Evolutionary conservation across 306 rosid species (phyloP), one percentile per base, ranked within the genome.

Genomic region (Coriaria nepalensis): DNA sequence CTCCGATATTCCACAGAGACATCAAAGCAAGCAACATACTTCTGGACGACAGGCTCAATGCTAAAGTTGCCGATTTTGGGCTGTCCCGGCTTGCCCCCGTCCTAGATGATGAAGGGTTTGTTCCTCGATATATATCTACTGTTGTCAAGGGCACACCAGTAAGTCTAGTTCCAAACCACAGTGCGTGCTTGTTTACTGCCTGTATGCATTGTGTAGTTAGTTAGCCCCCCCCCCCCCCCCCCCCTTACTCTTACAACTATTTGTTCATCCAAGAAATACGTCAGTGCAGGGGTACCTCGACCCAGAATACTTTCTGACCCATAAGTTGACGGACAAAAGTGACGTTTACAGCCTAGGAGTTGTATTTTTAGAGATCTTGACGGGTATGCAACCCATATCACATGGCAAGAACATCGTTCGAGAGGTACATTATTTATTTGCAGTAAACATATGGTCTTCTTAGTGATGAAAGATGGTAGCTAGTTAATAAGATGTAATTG

Each of bases 81-180:
- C 68, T 88, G 48, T 88, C 96, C 0, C 74, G 93, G 40, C 96
- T 80, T 54, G 93, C 93, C 35, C 96, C 94, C 2, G 44, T 45
- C 57, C 64, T 62, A 7, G 79, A 80, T 34, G 78, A 56, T 43
- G 93, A 76, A 63, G 96, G 95, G 55, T 58, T 29, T 11, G 65
- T 43, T 12, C 78, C 90, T 13, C 56, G 60, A 57, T 70, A 88
- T 47, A 77, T 88, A 53, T 88, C 96, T 34, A 88, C 96, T 6
- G 86, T 76, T 15, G 96, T 88, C 67, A 88, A 63, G 67, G 96
- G 96, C 60, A 88, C 96, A 50, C 96, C 95, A 3, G 96, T 88
- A 76, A 49, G 93, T 81, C 58, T 55, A 29, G 37, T 46, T 62
- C 11, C 7, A 8, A n/a, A 33, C 29, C 29, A 20, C 29, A 20